Evolutionary conservation across 2,329 filamentous ascomycete genomes (phyloP).

Genomic region (Thielaviopsis cerberus): DNA sequence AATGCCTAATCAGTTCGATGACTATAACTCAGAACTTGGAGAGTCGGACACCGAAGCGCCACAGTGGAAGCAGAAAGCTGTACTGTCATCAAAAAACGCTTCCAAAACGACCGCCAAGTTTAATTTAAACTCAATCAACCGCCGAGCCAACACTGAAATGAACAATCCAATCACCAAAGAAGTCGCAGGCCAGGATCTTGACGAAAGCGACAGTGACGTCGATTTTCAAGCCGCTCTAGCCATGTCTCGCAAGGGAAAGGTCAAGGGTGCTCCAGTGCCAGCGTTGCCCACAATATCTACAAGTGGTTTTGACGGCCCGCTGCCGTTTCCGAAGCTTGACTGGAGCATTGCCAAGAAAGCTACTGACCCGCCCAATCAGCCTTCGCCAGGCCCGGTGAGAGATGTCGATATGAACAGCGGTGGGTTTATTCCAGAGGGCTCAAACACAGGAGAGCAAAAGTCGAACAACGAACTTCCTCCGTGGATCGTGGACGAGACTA

Average conservation of each 20-base stretch:
- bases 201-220: slow-evolving; percentile 44
- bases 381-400: not conserved
- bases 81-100: slow-evolving; percentile 28
- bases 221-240: slow-evolving; percentile 62
- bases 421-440: slow-evolving; percentile 1
- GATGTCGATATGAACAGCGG: not conserved
- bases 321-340: slow-evolving; percentile 79
- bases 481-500: slow-evolving; percentile 49
- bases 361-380: not conserved
- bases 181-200: slow-evolving; percentile 24
- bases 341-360: slow-evolving; percentile 20
- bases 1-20: slow-evolving; percentile 14
- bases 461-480: slow-evolving; percentile 47
- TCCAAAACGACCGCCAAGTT: slow-evolving; percentile 20
- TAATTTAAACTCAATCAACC: slow-evolving; percentile 7
- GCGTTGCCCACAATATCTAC: not conserved
- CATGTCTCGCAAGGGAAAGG: slow-evolving; percentile 19
- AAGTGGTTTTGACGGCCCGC: slow-evolving; percentile 49
- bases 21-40: slow-evolving; percentile 27
- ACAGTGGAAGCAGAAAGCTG: slow-evolving; percentile 38
- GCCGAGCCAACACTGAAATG: slow-evolving; percentile 23
- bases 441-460: slow-evolving; percentile 14
- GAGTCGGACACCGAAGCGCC: slow-evolving; percentile 29
- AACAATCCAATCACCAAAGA: slow-evolving; percentile 53
- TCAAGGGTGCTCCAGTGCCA: not conserved